Base-by-base conservation (phyloP, 1,284 basidiomycete genomes). In the Apiotrichum porosum region DNA sequence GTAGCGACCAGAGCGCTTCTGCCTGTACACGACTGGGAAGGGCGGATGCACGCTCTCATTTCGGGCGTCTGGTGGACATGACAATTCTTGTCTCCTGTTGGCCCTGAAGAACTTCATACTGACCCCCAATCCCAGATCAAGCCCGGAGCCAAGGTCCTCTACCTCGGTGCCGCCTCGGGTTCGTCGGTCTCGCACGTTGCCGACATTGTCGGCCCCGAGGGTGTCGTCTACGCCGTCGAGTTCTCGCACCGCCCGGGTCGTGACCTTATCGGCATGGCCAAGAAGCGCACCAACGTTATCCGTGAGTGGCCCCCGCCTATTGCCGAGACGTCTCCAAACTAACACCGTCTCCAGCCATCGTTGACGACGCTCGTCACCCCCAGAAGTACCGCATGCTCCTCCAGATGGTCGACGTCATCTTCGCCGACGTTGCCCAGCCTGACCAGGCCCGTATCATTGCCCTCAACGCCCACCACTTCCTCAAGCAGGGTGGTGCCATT, bases 231-330 rank as follows among this genome's bases (percentile, higher is more conserved):
- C 73, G 94, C 94, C 35, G 95, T 98, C 51, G 94, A 99, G 76
- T 98, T 99, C 78, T 97, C 93, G 4, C 82, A 86, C 69, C 84
- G 95, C 62, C 94, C 91, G 52, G 94, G 94, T 38, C 88, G 94
- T 76, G 94, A 99, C 75, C 78, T 98, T 54, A 97, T 99, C 67
- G 89, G 89, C 76, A 99, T 98, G 95, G 94, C 95, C 44, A 97
- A 98, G 79, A 97, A 97, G 78, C 83, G 95, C 54, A 98, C 95
- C 57, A 98, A 98, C 75, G 92, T 98, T 58, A 97, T 98, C 66
- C 94, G 39, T 41, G 39, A 41, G 39, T 33, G n/a, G 3, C 13
- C 21, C 36, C 32, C 22, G 28, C 42, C 37, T n/a, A 23, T 21
- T 40, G 32, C 50, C 37, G 5, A 21, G 13, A 41, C 37, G 37